These are phyloP conservation scores for Starmerella floricola DNA, from an alignment of 805 yeast species.

Conservation along the genomic window DNA sequence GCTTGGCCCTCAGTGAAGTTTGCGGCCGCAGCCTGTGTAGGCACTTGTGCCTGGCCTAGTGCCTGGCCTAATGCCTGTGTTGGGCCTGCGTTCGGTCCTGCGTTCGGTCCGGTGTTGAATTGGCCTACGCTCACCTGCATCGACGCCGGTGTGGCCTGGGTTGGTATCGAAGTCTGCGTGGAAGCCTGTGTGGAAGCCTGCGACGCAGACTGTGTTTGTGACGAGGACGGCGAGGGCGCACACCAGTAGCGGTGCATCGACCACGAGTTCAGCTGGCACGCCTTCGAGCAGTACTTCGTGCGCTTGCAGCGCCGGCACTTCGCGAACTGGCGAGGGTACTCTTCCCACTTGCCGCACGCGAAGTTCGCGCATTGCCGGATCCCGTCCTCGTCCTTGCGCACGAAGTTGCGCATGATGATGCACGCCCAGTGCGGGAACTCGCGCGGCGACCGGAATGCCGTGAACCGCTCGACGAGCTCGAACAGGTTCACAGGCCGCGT, in stretches of 20 bases:
- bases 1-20: no score
- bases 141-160: no score
- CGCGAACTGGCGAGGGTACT: constrained; percentile 78
- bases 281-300: constrained; percentile 87
- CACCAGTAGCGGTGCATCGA: constrained; percentile 92
- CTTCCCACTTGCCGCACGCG: constrained; percentile 91
- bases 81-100: no score
- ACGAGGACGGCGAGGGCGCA: constrained; percentile 21
- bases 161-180: no score
- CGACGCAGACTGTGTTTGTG: constrained; percentile 1
- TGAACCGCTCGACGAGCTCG: constrained; percentile 85
- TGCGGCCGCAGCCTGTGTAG: no score
- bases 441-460: constrained; percentile 52
- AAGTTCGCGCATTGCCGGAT: constrained; percentile 90
- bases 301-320: constrained; percentile 90
- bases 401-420: constrained; percentile 92
- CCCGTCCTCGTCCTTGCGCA: constrained; percentile 76
- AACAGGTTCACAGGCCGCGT: constrained; percentile 50
- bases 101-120: no score
- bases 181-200: no score
- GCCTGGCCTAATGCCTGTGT: no score
- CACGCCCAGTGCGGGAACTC: constrained; percentile 95
- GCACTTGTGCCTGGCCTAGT: no score
- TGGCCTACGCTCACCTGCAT: no score
- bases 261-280: constrained; percentile 90